phyloP scores from a whole-genome alignment of 495 filamentous ascomycete genomes.

The Rusavskia elegans region DNA sequence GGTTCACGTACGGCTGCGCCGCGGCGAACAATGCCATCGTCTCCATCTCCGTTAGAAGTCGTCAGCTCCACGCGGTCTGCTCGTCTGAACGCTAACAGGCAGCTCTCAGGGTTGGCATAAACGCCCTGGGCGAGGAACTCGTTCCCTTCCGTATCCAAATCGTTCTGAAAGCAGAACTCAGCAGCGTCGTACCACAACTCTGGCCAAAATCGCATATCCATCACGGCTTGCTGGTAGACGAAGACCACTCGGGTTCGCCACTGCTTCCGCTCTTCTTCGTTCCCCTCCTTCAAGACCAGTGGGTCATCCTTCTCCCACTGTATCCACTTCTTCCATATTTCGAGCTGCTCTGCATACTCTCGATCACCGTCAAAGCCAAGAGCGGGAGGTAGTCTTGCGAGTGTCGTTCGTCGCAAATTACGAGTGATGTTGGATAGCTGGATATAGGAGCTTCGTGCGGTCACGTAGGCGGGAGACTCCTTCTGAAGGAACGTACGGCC shows the following conservation, averaged over 20 bases:
- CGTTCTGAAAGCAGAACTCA: constrained; percentile 79
- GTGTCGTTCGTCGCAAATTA: constrained; percentile 56
- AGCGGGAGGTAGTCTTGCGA: constrained; percentile 68
- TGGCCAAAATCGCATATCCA: constrained; percentile 86
- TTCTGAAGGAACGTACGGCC: constrained; percentile 89
- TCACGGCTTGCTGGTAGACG: constrained; percentile 84
- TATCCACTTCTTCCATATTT: constrained; percentile 87
- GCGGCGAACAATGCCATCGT: constrained; percentile 44
- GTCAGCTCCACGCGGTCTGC: constrained; percentile 70
- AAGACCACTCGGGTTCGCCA: constrained; percentile 69
- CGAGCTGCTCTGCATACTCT: constrained; percentile 74
- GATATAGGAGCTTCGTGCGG: constrained; percentile 70
- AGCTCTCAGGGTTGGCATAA: constrained; percentile 84
- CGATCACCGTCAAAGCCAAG: constrained; percentile 74
- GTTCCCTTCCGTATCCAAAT: constrained; percentile 49
- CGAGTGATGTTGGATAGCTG: constrained; percentile 72
- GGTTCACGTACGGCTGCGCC: constrained; percentile 63
- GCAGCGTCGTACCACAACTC: constrained; percentile 92
- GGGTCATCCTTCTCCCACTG: constrained; percentile 88
- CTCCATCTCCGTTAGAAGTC: constrained; percentile 51
- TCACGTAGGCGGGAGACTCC: constrained; percentile 81
- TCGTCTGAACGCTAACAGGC: constrained; percentile 71
- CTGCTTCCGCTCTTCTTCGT: constrained; percentile 50
- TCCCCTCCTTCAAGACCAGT: constrained; percentile 45
- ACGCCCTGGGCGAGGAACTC: constrained; percentile 70